Base-by-base conservation (phyloP, 2,329 filamentous ascomycete genomes). In the Aureobasidium sp. region DNA sequence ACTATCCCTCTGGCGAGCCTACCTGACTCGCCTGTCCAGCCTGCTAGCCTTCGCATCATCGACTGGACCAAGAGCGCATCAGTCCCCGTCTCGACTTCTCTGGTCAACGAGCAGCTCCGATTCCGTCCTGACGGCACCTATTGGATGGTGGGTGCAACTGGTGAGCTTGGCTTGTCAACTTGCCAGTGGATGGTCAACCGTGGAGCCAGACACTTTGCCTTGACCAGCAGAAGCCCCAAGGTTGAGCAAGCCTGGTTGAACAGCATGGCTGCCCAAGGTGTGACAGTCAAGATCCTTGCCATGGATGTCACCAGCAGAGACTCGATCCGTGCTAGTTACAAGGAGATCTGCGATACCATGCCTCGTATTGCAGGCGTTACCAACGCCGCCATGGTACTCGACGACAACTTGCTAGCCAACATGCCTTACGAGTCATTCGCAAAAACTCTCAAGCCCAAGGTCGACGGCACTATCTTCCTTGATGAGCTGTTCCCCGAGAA, bases 271-370 rank as follows among this genome's bases (percentile, higher is more conserved):
- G 26, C 23, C 6, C 36, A 56, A 37, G 52, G 52, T 15, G 37
- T 53, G 23, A 41, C 37, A 32, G 39, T 56, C 52, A 56, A 56
- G 52, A 44, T 56, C 15, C 52, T 56, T n/a, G 52, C 52, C 69
- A 90, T 71, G 70, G 94, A 90, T 0, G 87, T 79, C 66, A 87
- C 82, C 65, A 87, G 87, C 56, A 97, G 76, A 53, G 97, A 56
- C 23, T 42, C 37, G 17, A 17, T 56, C 23, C 39, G 41, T 4
- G 41, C 41, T 26, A 26, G 26, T 10, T 46, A 57, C 36, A 46
- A 46, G n/a, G 27, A 99, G 76, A 73, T 91, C 96, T 74, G 97
- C 93, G 41, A 42, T 9, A 32, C 26, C 4, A 71, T 57, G 66
- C 66, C 32, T 61, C 69, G 73, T 0, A 73, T 81, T 32, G 72